Evolutionary conservation across 106 monocot genomes (phyloP), one percentile per base, ranked within the genome.

Genomic region (Alisma plantagoaquatica): DNA sequence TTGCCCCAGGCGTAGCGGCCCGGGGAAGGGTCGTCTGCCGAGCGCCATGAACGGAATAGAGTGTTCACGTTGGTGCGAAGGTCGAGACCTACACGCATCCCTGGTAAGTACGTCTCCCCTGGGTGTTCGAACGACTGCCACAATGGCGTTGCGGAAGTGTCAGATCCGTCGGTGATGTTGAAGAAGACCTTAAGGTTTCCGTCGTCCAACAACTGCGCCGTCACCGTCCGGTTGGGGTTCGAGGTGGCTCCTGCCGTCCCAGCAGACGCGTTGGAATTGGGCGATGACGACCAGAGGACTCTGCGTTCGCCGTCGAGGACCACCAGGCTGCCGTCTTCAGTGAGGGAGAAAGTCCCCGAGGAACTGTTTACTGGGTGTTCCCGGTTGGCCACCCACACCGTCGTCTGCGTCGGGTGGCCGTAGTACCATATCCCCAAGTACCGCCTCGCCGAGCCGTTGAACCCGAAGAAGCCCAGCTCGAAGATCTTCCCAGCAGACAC

Each of bases 351-450:
- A 1, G 18, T 41, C 5, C 55, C 74, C 3, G 38, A 25, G 28
- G 28, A 29, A 19, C 41, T 33, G 6, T 19, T 8, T 11, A 67
- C 20, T 1, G 80, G 75, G 12, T 10, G 31, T 5, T 47, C 27
- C 7, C 73, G 47, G 52, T 78, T 78, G 50, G 73, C 73, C 0
- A 73, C 65, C 73, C 73, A 73, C 1, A 73, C 60, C 1, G 61
- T 16, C 1, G 73, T 60, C 0, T 46, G 48, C 3, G 0, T 12
- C 0, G 54, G 3, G 60, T 73, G 18, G 2, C 59, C 54, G 44
- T 61, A 29, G 69, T 69, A 78, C 73, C 73, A 78, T n/a, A 73
- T 56, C n/a, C 73, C 73, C 27, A 73, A 7, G 63, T 78, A 73
- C 15, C 44, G 44, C 2, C 45, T 65, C 16, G 10, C 43, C 14